Base-by-base conservation (phyloP, 2,329 filamentous ascomycete species). In the Aureobasidium sp. region DNA sequence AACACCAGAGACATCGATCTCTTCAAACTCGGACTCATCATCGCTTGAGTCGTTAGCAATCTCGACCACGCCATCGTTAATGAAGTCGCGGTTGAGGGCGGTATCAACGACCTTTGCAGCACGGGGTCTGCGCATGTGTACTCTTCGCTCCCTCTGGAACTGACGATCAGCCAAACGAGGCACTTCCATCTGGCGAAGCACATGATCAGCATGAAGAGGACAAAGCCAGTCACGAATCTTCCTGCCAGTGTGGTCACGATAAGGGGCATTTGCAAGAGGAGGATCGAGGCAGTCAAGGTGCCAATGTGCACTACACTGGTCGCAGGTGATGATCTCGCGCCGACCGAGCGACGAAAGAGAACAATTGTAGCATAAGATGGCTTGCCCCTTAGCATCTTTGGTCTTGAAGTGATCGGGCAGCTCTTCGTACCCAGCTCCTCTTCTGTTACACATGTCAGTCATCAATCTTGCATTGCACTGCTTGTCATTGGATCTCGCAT, bases 271-370 rank as follows among this genome's bases (percentile, higher is more conserved):
- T 37, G 91, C 86, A 70, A 92, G 77, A 37, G 93, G 92, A 31
- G 91, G 90, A 71, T 95, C 87, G 17, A 96, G 79, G 75, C 94
- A 99, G 74, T 97, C 93, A 57, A 96, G 80, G 77, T 99, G 94
- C 89, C 92, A 99, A 70, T 87, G 83, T 37, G 90, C 82, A 14
- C 84, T 80, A 75, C 93, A 99, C 69, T 83, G 84, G 74, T 91
- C 91, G 78, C 93, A 99, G 49, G 88, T 86, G 67, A 97, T 88
- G 68, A 97, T 91, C 67, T 87, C 84, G 29, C 88, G 85, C 68
- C 82, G 82, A 65, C 78, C 77, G 60, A 83, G 78, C 49, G 87
- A 84, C 31, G 87, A 82, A 69, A 82, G 81, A 66, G 88, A 83
- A 76, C 93, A 97, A 48, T 79, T 78, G 71, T 88, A 85, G 76